Percentiles rank a stretch among this genome's conserved stretches.
phyloP scores from a whole-genome alignment of 2,329 filamentous ascomycete genomes.

The Endoconidiophora polonica region DNA sequence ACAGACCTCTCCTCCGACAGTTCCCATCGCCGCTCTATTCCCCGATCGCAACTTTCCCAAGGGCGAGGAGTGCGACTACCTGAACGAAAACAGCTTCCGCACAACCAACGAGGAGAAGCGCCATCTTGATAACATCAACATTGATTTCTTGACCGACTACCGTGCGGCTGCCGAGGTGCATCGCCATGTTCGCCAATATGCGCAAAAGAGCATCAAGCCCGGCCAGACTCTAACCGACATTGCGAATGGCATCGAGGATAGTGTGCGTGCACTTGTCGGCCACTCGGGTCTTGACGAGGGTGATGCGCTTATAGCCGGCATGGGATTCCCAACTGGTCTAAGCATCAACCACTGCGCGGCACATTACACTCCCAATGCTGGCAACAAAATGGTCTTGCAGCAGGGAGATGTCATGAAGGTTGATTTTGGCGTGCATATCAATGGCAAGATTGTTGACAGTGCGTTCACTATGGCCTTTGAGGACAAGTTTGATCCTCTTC shows the following conservation, averaged over 20 bases:
- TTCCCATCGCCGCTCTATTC: slow-evolving; percentile 58
- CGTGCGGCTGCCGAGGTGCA: slow-evolving; percentile 61
- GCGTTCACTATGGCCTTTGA: slow-evolving; percentile 69
- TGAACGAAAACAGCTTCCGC: slow-evolving; percentile 58
- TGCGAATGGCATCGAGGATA: slow-evolving; percentile 64
- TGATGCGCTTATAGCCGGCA: slow-evolving; percentile 54
- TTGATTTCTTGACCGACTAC: slow-evolving; percentile 58
- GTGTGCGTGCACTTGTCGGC: slow-evolving; percentile 53
- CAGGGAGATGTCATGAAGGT: slow-evolving; percentile 67
- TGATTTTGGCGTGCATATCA: slow-evolving; percentile 68
- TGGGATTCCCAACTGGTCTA: slow-evolving; percentile 65
- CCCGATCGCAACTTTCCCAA: slow-evolving; percentile 55
- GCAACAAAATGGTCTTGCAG: slow-evolving; percentile 59
- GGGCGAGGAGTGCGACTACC: slow-evolving; percentile 65
- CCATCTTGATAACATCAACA: slow-evolving; percentile 61
- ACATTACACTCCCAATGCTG: slow-evolving; percentile 65
- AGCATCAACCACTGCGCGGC: slow-evolving; percentile 65
- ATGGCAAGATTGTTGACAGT: slow-evolving; percentile 64
- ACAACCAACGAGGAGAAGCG: slow-evolving; percentile 76
- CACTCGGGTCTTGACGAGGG: slow-evolving; percentile 57
- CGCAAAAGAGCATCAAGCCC: slow-evolving; percentile 58
- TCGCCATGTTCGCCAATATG: slow-evolving; percentile 62
- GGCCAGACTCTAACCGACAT: slow-evolving; percentile 60
- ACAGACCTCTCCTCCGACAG: slow-evolving; percentile 63
- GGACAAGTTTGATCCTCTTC: slow-evolving; percentile 55